phyloP scores from a whole-genome alignment of 495 filamentous ascomycete genomes.

The Amphirosellinia nigrospora region DNA sequence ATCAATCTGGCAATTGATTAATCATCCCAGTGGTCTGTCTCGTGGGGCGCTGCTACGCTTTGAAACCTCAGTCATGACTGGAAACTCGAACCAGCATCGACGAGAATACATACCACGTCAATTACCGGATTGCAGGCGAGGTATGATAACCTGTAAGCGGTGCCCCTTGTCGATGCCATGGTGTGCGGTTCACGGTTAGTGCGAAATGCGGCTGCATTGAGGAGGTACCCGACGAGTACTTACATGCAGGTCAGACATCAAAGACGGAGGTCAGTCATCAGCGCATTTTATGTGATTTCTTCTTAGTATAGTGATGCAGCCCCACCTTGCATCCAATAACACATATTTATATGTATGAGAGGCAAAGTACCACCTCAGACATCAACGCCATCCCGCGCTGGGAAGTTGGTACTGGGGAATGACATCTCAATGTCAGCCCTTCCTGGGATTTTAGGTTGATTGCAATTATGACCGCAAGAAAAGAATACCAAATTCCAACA shows the following conservation, averaged over 20 bases:
- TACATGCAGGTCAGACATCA: constrained; percentile 26
- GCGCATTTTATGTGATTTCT: not conserved
- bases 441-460: not conserved
- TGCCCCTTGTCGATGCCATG: not conserved
- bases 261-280: constrained; percentile 21
- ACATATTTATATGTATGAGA: constrained; percentile 7
- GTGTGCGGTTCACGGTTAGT: constrained; percentile 22
- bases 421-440: not conserved
- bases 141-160: not conserved
- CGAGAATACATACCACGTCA: not conserved
- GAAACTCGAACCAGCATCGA: not conserved
- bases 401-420: not conserved
- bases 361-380: constrained; percentile 1
- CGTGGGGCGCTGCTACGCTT: not conserved
- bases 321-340: constrained; percentile 16
- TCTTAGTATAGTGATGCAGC: constrained; percentile 11
- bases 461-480: not conserved
- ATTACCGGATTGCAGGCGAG: not conserved
- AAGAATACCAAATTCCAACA: not conserved
- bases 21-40: not conserved
- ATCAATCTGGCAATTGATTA: not conserved
- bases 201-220: constrained; percentile 19
- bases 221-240: constrained; percentile 22
- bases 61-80: not conserved
- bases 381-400: constrained; percentile 1